Conservation (phyloP, 495 filamentous ascomycete species). For the Cudoniella acicularis region DNA sequence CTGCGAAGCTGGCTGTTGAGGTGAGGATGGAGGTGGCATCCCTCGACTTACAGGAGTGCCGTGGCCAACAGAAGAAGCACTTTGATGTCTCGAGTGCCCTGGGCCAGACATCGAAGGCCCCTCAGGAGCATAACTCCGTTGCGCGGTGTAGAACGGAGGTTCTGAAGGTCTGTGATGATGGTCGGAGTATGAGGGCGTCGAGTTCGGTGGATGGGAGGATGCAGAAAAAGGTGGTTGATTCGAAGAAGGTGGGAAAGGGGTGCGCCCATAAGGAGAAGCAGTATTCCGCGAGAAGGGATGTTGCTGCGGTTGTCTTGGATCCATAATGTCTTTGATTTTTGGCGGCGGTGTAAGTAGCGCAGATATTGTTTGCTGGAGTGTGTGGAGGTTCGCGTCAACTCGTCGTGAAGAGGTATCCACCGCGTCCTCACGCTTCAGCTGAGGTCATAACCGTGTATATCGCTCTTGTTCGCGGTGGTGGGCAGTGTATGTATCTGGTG, state of each 20-base stretch:
- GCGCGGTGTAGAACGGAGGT: slow-evolving; percentile 31
- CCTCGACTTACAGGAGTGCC: slow-evolving; percentile 40
- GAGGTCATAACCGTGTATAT: background rate
- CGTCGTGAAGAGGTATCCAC: background rate
- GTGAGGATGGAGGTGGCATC: slow-evolving; percentile 53
- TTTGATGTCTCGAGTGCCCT: slow-evolving; percentile 49
- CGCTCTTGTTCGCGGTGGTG: background rate
- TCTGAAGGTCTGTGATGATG: slow-evolving; percentile 46
- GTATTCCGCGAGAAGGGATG: slow-evolving; percentile 35
- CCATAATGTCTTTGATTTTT: slow-evolving; percentile 24
- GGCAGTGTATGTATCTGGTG: background rate
- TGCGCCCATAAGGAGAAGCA: slow-evolving; percentile 33
- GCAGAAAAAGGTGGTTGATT: slow-evolving; percentile 27
- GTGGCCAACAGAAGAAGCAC: slow-evolving; percentile 46
- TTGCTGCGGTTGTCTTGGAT: slow-evolving; percentile 33
- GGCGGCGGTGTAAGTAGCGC: slow-evolving; percentile 2
- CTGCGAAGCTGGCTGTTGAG: slow-evolving; percentile 36
- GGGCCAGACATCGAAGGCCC: slow-evolving; percentile 39
- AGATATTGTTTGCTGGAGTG: slow-evolving; percentile 2
- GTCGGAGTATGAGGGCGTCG: slow-evolving; percentile 37
- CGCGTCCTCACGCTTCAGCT: background rate
- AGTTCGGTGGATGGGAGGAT: slow-evolving; percentile 29
- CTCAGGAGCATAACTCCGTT: slow-evolving; percentile 43
- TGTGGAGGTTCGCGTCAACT: background rate
- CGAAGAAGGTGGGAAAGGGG: slow-evolving; percentile 30